Evolutionary conservation across 2,329 filamentous ascomycete species (phyloP), one percentile per base, ranked within the genome.

Genomic region (Paramyrothecium roridum): DNA sequence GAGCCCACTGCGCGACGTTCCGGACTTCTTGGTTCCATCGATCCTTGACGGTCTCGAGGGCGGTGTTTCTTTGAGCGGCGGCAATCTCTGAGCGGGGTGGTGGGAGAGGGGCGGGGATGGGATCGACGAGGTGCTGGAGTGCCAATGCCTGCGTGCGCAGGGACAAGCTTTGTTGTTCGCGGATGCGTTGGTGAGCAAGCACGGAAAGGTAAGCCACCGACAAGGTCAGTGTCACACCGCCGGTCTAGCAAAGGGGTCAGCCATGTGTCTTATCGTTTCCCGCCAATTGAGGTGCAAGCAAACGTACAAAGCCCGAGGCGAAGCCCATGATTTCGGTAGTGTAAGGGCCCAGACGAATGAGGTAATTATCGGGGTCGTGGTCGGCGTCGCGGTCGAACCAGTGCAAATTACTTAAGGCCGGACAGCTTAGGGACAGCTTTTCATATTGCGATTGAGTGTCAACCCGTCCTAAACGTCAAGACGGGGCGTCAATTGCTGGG

Each of bases 1-100:
- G 84, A 55, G 84, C 81, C 80, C 84, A 87, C 56, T 78, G 79
- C 54, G 89, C 87, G 52, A 87, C 80, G 57, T 79, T 78, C 69
- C 88, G 82, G 37, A 93, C 72, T 71, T 93, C 89, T 52, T 80
- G 72, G 70, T 95, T 93, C 90, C 90, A 93, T 57, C 83, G 78
- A 65, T 90, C 87, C 76, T 93, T 93, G 63, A 87, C 79, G 37
- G 83, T 76, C 67, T 92, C 88, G 53, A 85, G 68, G 51, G 89
- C 74, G 50, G 79, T 78, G 26, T 80, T 78, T 58, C 81, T 76
- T 62, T 82, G 76, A 52, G 80, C 72, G 40, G 77, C 75, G 49
- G 79, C 77, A 43, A 77, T 69, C 64, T 83, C 79, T 47, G 78
- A 74, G 48, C 81, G 75, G 11, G 78, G 78, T 12, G 78, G 80